A percentile compares a stretch with the other conserved stretches of the same genome.
Evolutionary conservation across 2,329 filamentous ascomycete species (phyloP).

Genomic region (Orbilia ellipsospora): DNA sequence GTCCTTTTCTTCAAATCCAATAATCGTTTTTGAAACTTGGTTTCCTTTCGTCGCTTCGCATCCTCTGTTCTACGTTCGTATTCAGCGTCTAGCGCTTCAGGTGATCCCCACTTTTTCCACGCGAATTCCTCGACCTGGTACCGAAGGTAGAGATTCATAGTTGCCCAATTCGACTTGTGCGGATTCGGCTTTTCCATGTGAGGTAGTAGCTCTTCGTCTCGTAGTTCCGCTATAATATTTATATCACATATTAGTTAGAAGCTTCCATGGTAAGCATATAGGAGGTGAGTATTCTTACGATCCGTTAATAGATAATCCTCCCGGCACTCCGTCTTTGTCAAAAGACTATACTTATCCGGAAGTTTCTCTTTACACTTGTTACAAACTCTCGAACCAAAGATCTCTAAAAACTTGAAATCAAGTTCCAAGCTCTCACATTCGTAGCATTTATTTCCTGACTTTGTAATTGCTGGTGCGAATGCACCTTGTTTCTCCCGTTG

Average conservation of each 20-base stretch:
- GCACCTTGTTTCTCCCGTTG: slow-evolving; percentile 80
- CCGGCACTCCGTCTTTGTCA: slow-evolving; percentile 96
- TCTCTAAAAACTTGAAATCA: slow-evolving; percentile 93
- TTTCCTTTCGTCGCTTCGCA: slow-evolving; percentile 86
- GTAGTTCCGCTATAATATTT: slow-evolving; percentile 77
- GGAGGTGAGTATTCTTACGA: slow-evolving; percentile 67
- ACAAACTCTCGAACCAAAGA: slow-evolving; percentile 81
- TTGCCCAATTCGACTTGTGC: slow-evolving; percentile 94
- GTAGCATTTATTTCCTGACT: slow-evolving; percentile 77
- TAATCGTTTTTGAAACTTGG: slow-evolving; percentile 89
- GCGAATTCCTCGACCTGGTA: slow-evolving; percentile 96
- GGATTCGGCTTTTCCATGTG: slow-evolving; percentile 91
- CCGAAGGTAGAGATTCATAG: slow-evolving; percentile 97
- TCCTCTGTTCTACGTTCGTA: slow-evolving; percentile 82
- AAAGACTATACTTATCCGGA: slow-evolving; percentile 91
- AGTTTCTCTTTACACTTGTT: slow-evolving; percentile 84
- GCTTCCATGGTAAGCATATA: too few relatives aligned
- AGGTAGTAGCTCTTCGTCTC: slow-evolving; percentile 84
- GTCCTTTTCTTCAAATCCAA: slow-evolving; percentile 93
- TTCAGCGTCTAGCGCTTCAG: slow-evolving; percentile 86
- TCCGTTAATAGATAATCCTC: slow-evolving; percentile 97
- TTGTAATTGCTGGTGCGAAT: slow-evolving; percentile 84
- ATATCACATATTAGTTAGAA: not conserved
- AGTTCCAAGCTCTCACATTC: slow-evolving; percentile 89
- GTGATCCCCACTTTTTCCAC: slow-evolving; percentile 90